Percentiles rank a stretch among this genome's conserved stretches.
Evolutionary conservation across 164 flowering plant species (phyloP).

Genomic region (Saururus chinensis): DNA sequence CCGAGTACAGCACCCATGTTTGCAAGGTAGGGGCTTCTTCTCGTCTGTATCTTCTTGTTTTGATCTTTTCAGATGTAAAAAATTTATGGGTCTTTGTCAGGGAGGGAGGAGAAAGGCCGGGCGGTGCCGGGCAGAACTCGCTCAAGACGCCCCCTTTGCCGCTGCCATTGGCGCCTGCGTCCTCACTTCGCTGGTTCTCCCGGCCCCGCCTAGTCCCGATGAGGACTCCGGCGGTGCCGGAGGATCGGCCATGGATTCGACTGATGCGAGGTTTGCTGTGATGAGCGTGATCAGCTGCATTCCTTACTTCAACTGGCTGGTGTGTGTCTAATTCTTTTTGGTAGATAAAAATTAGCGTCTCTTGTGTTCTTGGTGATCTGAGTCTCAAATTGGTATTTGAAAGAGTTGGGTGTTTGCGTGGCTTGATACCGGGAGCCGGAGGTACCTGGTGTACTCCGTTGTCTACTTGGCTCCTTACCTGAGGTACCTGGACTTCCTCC

Average conservation of each 20-base stretch:
- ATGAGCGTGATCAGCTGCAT: conserved; percentile 88
- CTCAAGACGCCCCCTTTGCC: conserved; percentile 59
- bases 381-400: conserved; percentile 1
- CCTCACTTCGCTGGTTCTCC: conserved; percentile 56
- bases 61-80: background rate
- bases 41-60: background rate
- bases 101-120: conserved; percentile 20
- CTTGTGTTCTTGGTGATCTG: background rate
- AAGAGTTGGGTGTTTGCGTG: conserved; percentile 95
- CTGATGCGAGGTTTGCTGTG: conserved; percentile 61
- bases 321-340: conserved; percentile 12
- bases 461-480: conserved; percentile 81
- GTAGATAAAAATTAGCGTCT: background rate
- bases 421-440: conserved; percentile 67
- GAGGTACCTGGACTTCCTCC: conserved; percentile 30
- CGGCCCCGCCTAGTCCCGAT: conserved; percentile 14
- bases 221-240: conserved; percentile 15
- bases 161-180: conserved; percentile 65
- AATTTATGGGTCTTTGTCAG: background rate
- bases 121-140: conserved; percentile 56
- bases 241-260: conserved; percentile 26
- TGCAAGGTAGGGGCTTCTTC: background rate
- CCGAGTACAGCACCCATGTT: background rate
- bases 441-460: conserved; percentile 65
- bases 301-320: conserved; percentile 97